These are phyloP conservation scores for Cicer arietinum DNA, from an alignment of 306 rosid species.

Conservation along the genomic window DNA sequence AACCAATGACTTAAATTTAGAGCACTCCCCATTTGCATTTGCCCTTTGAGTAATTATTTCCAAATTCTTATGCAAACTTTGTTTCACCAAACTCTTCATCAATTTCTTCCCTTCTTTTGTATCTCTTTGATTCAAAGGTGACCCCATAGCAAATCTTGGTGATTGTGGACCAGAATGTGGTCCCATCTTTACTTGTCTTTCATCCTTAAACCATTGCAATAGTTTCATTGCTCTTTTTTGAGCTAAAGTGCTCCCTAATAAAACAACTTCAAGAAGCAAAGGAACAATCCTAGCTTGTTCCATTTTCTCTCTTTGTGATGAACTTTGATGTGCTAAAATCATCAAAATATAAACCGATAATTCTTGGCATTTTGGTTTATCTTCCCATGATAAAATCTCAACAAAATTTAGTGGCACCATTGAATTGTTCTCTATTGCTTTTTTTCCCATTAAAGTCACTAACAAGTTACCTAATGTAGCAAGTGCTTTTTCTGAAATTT, in stretches of 20 bases:
- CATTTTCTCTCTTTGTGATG: slow-evolving; percentile 81
- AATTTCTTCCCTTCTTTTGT: slow-evolving; percentile 71
- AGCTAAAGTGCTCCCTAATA: slow-evolving; percentile 82
- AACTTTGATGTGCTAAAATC: slow-evolving; percentile 92
- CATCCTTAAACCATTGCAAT: slow-evolving; percentile 88
- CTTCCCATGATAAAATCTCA: slow-evolving; percentile 89
- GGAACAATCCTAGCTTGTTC: slow-evolving; percentile 69
- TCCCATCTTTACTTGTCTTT: slow-evolving; percentile 71
- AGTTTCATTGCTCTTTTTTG: slow-evolving; percentile 87
- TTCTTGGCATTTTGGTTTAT: slow-evolving; percentile 78
- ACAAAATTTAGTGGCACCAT: slow-evolving; percentile 70
- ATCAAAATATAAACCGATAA: slow-evolving; percentile 78
- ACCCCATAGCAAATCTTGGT: slow-evolving; percentile 66
- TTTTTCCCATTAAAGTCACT: slow-evolving; percentile 80
- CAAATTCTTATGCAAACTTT: slow-evolving; percentile 82
- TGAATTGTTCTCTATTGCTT: slow-evolving; percentile 68
- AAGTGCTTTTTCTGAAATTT: slow-evolving; percentile 75
- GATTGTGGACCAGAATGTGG: slow-evolving; percentile 97
- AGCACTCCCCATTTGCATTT: slow-evolving; percentile 59
- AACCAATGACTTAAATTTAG: slow-evolving; percentile 69
- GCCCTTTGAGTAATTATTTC: slow-evolving; percentile 83
- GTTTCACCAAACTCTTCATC: slow-evolving; percentile 95
- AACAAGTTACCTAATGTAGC: slow-evolving; percentile 80
- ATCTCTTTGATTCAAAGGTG: slow-evolving; percentile 61
- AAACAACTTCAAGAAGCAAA: slow-evolving; percentile 75